Conservation (phyloP, 2,329 filamentous ascomycete species). For the Dactylella cylindrospora region DNA sequence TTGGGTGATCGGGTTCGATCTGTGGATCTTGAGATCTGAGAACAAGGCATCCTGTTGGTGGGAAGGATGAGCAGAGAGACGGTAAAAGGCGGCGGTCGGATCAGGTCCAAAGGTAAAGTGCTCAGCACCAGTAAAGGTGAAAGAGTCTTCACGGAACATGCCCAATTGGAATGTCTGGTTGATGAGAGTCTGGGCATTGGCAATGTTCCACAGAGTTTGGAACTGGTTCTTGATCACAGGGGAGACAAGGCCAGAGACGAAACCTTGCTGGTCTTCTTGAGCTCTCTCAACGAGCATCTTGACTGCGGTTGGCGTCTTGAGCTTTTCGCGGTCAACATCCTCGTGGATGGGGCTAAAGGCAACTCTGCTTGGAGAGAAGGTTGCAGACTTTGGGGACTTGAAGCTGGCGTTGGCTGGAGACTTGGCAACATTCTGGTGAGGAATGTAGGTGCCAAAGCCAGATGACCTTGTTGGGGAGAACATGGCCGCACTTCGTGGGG, state of each 20-base stretch:
- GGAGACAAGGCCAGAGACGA: slow-evolving; percentile 39
- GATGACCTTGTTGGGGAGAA: slow-evolving; percentile 36
- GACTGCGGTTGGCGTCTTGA: slow-evolving; percentile 39
- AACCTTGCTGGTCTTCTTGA: slow-evolving; percentile 37
- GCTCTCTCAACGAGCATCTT: slow-evolving; percentile 45
- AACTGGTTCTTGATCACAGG: slow-evolving; percentile 38
- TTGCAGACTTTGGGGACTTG: slow-evolving; percentile 36
- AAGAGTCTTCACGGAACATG: slow-evolving; percentile 44
- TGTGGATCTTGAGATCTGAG: slow-evolving; percentile 46
- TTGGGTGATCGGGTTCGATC: slow-evolving; percentile 45
- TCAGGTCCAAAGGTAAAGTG: slow-evolving; percentile 46
- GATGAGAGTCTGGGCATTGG: slow-evolving; percentile 35
- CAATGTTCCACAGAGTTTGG: slow-evolving; percentile 40
- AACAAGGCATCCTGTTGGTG: slow-evolving; percentile 44
- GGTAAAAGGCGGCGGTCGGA: slow-evolving; percentile 46
- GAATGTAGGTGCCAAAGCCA: slow-evolving; percentile 32
- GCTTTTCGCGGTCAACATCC: slow-evolving; percentile 41
- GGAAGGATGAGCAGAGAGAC: slow-evolving; percentile 46
- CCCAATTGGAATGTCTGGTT: slow-evolving; percentile 39
- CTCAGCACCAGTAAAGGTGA: slow-evolving; percentile 45
- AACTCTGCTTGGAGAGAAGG: slow-evolving; percentile 38
- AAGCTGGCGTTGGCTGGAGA: slow-evolving; percentile 39
- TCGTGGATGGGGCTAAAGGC: slow-evolving; percentile 43
- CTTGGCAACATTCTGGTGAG: slow-evolving; percentile 28
- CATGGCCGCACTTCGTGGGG: slow-evolving; percentile 37